phyloP scores from a whole-genome alignment of 2,329 filamentous ascomycete species.

The Lojkania enalia region DNA sequence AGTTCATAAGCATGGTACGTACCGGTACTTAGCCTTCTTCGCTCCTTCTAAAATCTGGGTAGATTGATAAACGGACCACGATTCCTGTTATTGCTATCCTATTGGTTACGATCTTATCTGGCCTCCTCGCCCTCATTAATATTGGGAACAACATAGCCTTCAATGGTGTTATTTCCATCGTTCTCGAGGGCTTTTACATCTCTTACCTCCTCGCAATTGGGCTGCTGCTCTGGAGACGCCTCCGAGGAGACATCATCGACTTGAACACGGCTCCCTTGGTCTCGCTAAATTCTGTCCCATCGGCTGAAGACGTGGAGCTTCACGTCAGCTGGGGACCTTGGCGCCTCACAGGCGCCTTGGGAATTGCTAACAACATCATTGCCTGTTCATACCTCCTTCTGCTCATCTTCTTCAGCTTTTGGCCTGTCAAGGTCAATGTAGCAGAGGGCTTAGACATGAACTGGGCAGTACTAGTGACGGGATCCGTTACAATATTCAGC shows the following conservation, averaged over 20 bases:
- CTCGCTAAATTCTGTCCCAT: constrained; percentile 23
- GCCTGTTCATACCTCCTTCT: constrained; percentile 38
- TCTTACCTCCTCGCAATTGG: constrained; percentile 40
- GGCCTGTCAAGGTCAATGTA: constrained; percentile 27
- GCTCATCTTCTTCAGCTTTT: constrained; percentile 43
- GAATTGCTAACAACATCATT: constrained; percentile 36
- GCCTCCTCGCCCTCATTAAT: constrained; percentile 56
- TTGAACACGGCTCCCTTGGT: constrained; percentile 21
- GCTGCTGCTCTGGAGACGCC: constrained; percentile 40
- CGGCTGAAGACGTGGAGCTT: constrained; percentile 26
- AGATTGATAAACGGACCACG: constrained; percentile 41
- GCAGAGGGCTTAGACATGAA: constrained; percentile 33
- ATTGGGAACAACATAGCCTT: constrained; percentile 51
- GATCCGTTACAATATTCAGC: constrained; percentile 32
- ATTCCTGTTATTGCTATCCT: constrained; percentile 54
- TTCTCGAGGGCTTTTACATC: constrained; percentile 42
- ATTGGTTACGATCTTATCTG: constrained; percentile 49
- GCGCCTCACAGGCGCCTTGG: constrained; percentile 33
- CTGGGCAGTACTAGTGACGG: constrained; percentile 39
- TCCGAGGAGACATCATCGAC: constrained; percentile 36
- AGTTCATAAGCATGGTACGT: constrained; percentile 34
- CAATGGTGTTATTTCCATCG: constrained; percentile 41
- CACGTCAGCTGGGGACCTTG: constrained; percentile 40
- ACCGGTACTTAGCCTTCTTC: background rate
- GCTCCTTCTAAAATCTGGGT: background rate